Conservation (phyloP, 1,284 basidiomycete species). For the Naganishia sp. region DNA sequence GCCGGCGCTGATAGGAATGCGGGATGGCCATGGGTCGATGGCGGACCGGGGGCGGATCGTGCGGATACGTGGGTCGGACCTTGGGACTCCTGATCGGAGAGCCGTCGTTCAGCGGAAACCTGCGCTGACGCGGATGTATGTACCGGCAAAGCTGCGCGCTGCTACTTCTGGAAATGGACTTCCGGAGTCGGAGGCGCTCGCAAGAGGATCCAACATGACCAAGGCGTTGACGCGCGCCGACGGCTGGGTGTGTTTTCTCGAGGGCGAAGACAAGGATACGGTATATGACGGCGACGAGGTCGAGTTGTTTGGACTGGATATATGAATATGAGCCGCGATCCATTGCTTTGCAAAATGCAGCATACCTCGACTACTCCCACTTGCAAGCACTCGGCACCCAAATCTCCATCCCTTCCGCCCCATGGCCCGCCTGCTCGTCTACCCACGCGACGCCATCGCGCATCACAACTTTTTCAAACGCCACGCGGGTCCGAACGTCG, state of each 20-base stretch:
- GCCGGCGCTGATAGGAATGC: slow-evolving; percentile 11
- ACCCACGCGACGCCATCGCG: slow-evolving; percentile 92
- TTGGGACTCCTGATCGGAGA: not conserved
- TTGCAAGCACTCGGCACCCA: slow-evolving; percentile 81
- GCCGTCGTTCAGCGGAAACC: slow-evolving; percentile 20
- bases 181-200: slow-evolving; percentile 25
- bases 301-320: slow-evolving; percentile 13
- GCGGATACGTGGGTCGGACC: not conserved
- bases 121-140: slow-evolving; percentile 22
- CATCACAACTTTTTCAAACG: slow-evolving; percentile 84
- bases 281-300: slow-evolving; percentile 24
- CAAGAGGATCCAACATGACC: slow-evolving; percentile 26
- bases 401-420: slow-evolving; percentile 62
- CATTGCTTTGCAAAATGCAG: not conserved
- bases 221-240: slow-evolving; percentile 18
- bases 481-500: slow-evolving; percentile 69
- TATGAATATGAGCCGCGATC: not conserved
- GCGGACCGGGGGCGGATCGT: not conserved
- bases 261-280: slow-evolving; percentile 22
- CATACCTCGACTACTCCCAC: slow-evolving; percentile 61
- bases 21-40: not conserved
- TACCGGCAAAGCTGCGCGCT: slow-evolving; percentile 8
- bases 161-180: not conserved
- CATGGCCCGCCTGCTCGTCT: slow-evolving; percentile 73
- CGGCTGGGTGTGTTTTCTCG: slow-evolving; percentile 25